These are phyloP conservation scores for Penicillium sp. DNA, from an alignment of 2,329 filamentous ascomycete species.

Conservation along the genomic window DNA sequence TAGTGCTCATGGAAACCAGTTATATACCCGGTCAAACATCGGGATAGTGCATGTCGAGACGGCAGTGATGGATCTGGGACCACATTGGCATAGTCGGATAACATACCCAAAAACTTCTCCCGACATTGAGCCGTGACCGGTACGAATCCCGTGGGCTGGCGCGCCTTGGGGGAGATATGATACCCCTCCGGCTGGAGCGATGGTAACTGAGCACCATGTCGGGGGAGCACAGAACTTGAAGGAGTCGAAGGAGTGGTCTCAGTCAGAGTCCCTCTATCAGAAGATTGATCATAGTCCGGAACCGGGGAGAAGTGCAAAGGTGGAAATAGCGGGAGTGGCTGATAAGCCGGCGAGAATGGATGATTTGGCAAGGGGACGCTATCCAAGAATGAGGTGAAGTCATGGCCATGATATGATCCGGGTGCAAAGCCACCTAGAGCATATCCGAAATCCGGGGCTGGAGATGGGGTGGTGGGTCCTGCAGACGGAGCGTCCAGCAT, in stretches of 20 bases:
- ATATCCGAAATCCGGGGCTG: slow-evolving; percentile 28
- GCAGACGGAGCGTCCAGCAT: slow-evolving; percentile 16
- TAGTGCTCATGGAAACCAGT: slow-evolving; percentile 38
- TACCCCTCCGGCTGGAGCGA: slow-evolving; percentile 36
- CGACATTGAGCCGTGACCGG: slow-evolving; percentile 34
- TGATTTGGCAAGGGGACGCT: slow-evolving; percentile 37
- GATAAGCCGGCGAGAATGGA: slow-evolving; percentile 35
- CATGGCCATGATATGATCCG: slow-evolving; percentile 30
- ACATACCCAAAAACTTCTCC: slow-evolving; percentile 26
- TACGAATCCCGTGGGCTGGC: slow-evolving; percentile 31
- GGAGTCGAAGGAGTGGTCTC: slow-evolving; percentile 22
- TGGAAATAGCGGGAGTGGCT: slow-evolving; percentile 36
- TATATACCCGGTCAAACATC: slow-evolving; percentile 36
- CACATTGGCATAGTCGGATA: slow-evolving; percentile 31
- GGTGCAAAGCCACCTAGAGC: slow-evolving; percentile 16
- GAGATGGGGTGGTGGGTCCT: slow-evolving; percentile 22
- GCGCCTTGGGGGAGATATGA: slow-evolving; percentile 25
- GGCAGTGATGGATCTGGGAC: slow-evolving; percentile 29
- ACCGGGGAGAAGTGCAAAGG: slow-evolving; percentile 27
- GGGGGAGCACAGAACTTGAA: slow-evolving; percentile 34
- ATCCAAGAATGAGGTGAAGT: slow-evolving; percentile 38
- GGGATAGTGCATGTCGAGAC: slow-evolving; percentile 35
- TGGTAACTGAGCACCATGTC: slow-evolving; percentile 35
- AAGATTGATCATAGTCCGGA: slow-evolving; percentile 28
- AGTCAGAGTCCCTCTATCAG: slow-evolving; percentile 17